Conservation (phyloP, 1,284 basidiomycete genomes). For the Ustilago bromivora region DNA sequence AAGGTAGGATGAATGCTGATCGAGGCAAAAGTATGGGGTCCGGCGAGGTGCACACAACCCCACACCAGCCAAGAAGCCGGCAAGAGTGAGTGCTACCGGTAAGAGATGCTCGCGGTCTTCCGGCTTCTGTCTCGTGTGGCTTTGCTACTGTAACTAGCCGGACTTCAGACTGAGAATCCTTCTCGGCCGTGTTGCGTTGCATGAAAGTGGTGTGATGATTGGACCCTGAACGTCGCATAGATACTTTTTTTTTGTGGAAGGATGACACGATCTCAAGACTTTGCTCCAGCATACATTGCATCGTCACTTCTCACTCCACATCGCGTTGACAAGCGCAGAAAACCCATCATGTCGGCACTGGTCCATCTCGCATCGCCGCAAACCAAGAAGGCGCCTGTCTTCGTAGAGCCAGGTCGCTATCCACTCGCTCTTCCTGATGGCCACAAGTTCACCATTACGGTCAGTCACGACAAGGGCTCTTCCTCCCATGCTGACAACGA, state of each 20-base stretch:
- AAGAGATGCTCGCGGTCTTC: slow-evolving; percentile 6
- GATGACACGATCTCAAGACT: neutral
- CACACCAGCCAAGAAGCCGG: neutral
- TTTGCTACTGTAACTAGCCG: neutral
- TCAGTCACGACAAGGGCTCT: slow-evolving; percentile 29
- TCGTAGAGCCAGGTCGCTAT: slow-evolving; percentile 25
- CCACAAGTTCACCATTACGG: slow-evolving; percentile 39
- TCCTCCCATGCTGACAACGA: slow-evolving; percentile 2
- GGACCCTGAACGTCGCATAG: neutral
- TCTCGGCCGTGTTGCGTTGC: neutral
- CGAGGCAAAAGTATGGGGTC: neutral
- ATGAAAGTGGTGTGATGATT: neutral
- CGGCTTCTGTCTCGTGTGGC: slow-evolving; percentile 11
- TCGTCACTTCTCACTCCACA: neutral
- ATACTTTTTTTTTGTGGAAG: neutral
- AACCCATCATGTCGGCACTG: slow-evolving; percentile 39
- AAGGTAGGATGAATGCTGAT: neutral
- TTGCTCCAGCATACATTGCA: neutral
- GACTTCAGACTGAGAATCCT: neutral
- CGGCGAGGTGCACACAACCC: neutral
- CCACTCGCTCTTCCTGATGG: slow-evolving; percentile 42
- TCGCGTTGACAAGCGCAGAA: neutral
- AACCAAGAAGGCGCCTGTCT: slow-evolving; percentile 36
- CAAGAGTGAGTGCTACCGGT: slow-evolving; percentile 6
- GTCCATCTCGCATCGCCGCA: slow-evolving; percentile 40